Base-by-base conservation (phyloP, 441 rosid species). In the Cnidoscolus chayamansa region DNA sequence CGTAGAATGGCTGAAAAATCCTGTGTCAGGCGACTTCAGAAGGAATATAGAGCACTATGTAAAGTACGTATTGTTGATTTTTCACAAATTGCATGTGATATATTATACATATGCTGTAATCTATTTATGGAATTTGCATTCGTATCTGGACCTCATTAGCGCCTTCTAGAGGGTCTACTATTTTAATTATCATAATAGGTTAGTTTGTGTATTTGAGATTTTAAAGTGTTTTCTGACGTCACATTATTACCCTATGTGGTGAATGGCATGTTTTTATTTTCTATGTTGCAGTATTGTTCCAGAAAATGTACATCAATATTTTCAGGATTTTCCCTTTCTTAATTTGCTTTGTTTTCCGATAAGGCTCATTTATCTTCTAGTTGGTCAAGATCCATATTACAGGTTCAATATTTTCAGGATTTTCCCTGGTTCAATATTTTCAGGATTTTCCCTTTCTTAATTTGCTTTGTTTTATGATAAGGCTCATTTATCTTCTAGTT, bases 41-140 rank as follows among this genome's bases (percentile, higher is more conserved):
- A 93, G 88, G 98, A 95, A 77, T 95, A 82, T 73, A 91, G 96
- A 84, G 91, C 96, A 35, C 95, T 95, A 40, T 91, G 92, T 83
- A 95, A 93, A 84, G 99, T 92, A 84, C 47, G 82, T 63, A 45
- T 48, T 67, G 47, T 49, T 32, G 35, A 25, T 54, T 61, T 3
- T 60, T 32, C 7, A 64, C 17, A 10, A 54, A 1, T n/a, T 63
- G 30, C 49, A 53, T 25, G 25, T 25, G 25, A 25, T 25, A 25
- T 25, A 25, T 25, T 25, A 25, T 25, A 25, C 25, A 25, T 35
- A 50, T 57, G 48, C 56, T 78, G 20, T 72, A n/a, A 43, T 48
- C 62, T 54, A 11, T n/a, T 53, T 6, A 11, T 51, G 10, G 6
- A 20, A 31, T 51, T 31, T 30, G 7, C 1, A 35, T 54, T 7